Evolutionary conservation across 257 asterid species (phyloP).

Genomic region (Sherardia arvensis): DNA sequence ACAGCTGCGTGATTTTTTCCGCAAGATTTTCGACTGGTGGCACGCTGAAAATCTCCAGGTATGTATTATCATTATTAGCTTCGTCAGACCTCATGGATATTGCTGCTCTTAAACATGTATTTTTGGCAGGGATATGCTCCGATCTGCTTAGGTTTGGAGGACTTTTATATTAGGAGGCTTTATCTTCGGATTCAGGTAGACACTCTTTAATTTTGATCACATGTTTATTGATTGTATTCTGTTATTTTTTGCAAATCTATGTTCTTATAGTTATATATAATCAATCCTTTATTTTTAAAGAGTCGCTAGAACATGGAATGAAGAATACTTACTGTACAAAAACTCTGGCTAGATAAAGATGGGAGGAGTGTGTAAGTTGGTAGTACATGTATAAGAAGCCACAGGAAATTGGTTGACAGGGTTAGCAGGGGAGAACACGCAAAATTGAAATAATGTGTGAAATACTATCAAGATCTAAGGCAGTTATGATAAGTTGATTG

Average conservation of each 20-base stretch:
- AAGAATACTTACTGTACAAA: too few relatives aligned
- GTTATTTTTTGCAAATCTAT: too few relatives aligned
- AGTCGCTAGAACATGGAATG: background rate
- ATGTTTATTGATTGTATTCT: background rate
- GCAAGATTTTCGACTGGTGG: conserved; percentile 67
- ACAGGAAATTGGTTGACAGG: background rate
- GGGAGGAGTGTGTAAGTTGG: background rate
- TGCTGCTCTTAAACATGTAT: conserved; percentile 1
- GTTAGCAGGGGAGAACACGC: background rate
- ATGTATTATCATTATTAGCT: background rate
- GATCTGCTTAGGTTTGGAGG: conserved; percentile 98
- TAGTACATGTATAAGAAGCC: background rate
- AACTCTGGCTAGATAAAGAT: background rate
- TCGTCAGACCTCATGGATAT: background rate
- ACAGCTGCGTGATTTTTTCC: conserved; percentile 84
- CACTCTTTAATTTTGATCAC: background rate
- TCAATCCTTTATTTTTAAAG: background rate
- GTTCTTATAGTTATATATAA: too few relatives aligned
- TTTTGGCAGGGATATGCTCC: conserved; percentile 87
- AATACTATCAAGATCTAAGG: background rate
- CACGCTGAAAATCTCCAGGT: conserved; percentile 72
- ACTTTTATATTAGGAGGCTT: conserved; percentile 84
- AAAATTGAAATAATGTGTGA: background rate
- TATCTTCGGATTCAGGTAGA: conserved; percentile 84
- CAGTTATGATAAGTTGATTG: background rate